Evolutionary conservation across 1,284 basidiomycete genomes (phyloP), one percentile per base, ranked within the genome.

Genomic region (Malassezia restricta): DNA sequence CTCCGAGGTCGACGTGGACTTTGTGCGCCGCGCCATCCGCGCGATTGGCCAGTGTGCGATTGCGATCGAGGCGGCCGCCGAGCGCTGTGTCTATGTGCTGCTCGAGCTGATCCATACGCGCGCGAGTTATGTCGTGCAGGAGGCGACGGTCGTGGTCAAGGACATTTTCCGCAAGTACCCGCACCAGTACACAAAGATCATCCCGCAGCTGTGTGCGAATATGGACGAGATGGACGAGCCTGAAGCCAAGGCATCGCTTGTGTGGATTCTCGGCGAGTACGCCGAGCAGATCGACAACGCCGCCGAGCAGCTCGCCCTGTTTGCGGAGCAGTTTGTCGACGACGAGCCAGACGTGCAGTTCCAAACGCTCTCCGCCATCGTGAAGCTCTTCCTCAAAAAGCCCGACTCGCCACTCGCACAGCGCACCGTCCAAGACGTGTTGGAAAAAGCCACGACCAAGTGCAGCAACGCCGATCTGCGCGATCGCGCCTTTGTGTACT

Each of bases 231-330:
- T 98, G 42, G 92, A 98, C 72, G 94, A 98, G 71, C 91, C 92
- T 12, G 94, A 98, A 72, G 92, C 92, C 5, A 96, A 96, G 74
- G 87, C 92, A 0, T 89, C 90, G 7, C 80, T 98, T 55, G 95
- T 98, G 67, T 98, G 92, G 92, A 96, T 98, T 65, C 85, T 98
- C 49, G 92, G 92, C 46, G 90, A 96, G 76, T 96, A 98, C 71
- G 88, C 92, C 11, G 86, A 86, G 74, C 88, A 90, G 75, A 96
- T 96, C 63, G 87, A 91, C 66, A 98, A 98, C 63, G 87, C 87
- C 8, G 89, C 87, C 71, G 92, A 96, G 68, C 78, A 96, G 35
- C 78, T 98, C 54, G 81, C 83, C 12, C 83, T 85, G 51, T 96
- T 95, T 66, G 84, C 95, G 29, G 87, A 92, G 60, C 80, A 84